phyloP scores from a whole-genome alignment of 306 rosid species.

The Prunus dulcis region DNA sequence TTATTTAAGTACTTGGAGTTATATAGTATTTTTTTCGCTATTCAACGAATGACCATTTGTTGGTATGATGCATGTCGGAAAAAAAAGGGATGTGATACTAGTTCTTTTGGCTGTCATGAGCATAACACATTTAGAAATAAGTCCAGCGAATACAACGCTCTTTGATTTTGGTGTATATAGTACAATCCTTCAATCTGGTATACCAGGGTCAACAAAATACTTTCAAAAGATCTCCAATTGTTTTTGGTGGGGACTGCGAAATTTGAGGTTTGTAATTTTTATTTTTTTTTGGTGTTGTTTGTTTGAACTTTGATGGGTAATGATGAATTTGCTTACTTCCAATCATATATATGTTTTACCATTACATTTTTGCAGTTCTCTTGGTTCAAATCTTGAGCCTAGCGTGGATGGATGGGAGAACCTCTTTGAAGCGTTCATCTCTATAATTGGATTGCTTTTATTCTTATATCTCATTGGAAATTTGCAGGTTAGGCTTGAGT shows the following conservation, averaged over 20 bases:
- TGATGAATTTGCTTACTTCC: too few species aligned
- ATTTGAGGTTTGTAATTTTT: slow-evolving; percentile 28
- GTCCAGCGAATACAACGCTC: too few species aligned
- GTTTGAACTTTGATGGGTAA: too few species aligned
- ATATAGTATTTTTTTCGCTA: slow-evolving; percentile 22
- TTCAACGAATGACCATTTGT: slow-evolving; percentile 16
- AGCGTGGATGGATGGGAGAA: slow-evolving; percentile 27
- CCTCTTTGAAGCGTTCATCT: slow-evolving; percentile 9
- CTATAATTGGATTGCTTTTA: slow-evolving; percentile 26
- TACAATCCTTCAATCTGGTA: slow-evolving; percentile 24
- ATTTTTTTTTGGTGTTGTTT: neutral
- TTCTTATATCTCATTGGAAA: slow-evolving; percentile 30
- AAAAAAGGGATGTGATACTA: neutral
- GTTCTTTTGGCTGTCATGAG: neutral
- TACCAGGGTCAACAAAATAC: slow-evolving; percentile 5
- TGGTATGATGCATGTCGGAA: slow-evolving; percentile 4
- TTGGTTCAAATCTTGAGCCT: slow-evolving; percentile 25
- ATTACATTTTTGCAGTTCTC: neutral
- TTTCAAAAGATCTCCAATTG: slow-evolving; percentile 18
- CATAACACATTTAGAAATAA: too few species aligned
- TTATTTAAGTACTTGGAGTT: slow-evolving; percentile 15
- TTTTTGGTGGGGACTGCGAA: slow-evolving; percentile 41
- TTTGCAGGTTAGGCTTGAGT: slow-evolving; percentile 15
- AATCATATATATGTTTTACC: too few species aligned
- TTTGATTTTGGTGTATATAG: slow-evolving; percentile 33